Base-by-base conservation (phyloP, 148 eudicot genomes). In the Rhododendron vialii region DNA sequence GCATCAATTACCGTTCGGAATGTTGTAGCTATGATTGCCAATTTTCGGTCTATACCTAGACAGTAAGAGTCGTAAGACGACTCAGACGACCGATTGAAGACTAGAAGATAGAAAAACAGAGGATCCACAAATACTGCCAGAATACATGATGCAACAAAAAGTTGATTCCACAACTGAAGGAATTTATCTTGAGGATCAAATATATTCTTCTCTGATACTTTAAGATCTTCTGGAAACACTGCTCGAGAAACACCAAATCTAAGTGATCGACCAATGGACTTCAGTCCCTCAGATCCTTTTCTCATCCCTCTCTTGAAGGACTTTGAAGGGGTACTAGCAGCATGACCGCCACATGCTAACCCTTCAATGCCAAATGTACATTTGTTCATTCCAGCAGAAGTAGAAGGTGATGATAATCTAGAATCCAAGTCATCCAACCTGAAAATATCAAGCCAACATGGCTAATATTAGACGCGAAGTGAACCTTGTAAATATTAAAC, bases 181-280 rank as follows among this genome's bases (percentile, higher is more conserved):
- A 93, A 94, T 89, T 92, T 93, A 90, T 97, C 98, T 88, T 95
- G 99, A 33, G 99, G 99, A 84, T 94, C 98, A 89, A 95, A 92
- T 61, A 97, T 94, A 88, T 93, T 95, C 87, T 92, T 94, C 86
- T 94, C 95, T 15, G 99, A 93, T 17, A 95, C 99, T 87, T 93
- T 90, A 47, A 97, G 95, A 88, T 97, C 99, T 91, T 97, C 99
- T 10, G 99, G 96, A 82, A 97, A 97, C n/a, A 97, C 99, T 77
- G 95, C 99, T 74, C 89, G 89, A 69, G 94, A 92, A 47, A 93
- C 96, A 20, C 99, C 98, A 80, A 94, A 91, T 83, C 90, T 89
- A 85, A 97, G 96, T 82, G 98, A 92, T 86, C 92, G 92, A 65
- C 99, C 98, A 83, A 97, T 88, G 53, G 98, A 92, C 86, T 88